phyloP scores from a whole-genome alignment of 352 stramenopile genomes.

The Globisporangium parvum region DNA sequence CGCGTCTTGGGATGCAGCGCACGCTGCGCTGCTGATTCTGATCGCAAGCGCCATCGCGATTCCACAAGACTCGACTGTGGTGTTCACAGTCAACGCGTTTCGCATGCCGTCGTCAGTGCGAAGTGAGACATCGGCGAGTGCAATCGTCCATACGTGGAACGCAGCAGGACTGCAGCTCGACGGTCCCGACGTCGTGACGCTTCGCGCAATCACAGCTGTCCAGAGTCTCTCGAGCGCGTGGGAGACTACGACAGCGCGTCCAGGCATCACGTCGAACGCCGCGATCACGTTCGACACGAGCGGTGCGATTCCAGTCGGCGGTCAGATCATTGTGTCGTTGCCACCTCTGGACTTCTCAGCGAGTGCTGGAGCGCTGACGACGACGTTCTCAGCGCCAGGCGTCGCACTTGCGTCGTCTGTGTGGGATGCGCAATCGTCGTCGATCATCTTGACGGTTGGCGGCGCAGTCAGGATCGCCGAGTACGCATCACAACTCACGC shows the following conservation, averaged over 20 bases:
- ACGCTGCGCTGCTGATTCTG: conserved; percentile 30
- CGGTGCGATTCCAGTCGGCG: conserved; percentile 29
- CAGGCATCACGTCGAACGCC: conserved; percentile 39
- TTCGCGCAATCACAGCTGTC: conserved; percentile 35
- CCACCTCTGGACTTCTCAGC: conserved; percentile 33
- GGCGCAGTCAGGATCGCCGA: conserved; percentile 19
- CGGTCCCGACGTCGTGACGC: conserved; percentile 19
- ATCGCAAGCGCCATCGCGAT: conserved; percentile 27
- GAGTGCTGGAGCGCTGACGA: conserved; percentile 5
- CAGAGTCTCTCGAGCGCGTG: conserved; percentile 26
- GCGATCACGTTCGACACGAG: conserved; percentile 40
- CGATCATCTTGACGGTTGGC: conserved; percentile 17
- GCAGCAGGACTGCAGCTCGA: conserved; percentile 31
- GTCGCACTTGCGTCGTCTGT: conserved; percentile 3
- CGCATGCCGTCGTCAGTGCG: conserved; percentile 46
- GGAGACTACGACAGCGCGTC: conserved; percentile 31
- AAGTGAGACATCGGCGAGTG: conserved; percentile 8
- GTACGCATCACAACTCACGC: conserved; percentile 20
- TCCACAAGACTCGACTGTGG: conserved; percentile 19
- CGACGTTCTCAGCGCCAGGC: neutral
- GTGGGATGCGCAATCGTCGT: conserved; percentile 21
- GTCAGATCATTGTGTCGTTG: conserved; percentile 32
- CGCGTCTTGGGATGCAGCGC: conserved; percentile 27
- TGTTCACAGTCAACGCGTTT: conserved; percentile 31
- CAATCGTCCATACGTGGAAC: conserved; percentile 47